Evolutionary conservation across 768 basidiomycete genomes (phyloP), one percentile per base, ranked within the genome.

Genomic region (Lanmaoa rubissima): DNA sequence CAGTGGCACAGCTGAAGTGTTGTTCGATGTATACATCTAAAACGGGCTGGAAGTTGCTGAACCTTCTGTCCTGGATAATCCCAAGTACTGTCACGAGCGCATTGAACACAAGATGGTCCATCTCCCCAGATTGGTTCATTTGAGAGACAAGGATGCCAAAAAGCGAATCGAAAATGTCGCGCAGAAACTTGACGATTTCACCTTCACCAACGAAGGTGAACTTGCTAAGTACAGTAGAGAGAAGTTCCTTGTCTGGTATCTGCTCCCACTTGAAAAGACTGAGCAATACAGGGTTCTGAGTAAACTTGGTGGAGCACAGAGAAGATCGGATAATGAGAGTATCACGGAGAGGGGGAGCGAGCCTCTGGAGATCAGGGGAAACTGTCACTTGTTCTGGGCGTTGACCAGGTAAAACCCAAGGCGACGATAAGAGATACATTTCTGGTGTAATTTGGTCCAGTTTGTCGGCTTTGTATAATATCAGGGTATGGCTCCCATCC

Each of bases 171-270:
- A 98, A 94, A 60, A 95, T 92, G 66, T 92, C 86, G 26, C 89
- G 84, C 19, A 94, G 78, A 71, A 94, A 95, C 70, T 94, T 95
- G 70, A 95, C 90, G 36, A 95, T 93, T 73, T 98, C 95, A 17
- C 91, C 88, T 72, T 98, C 95, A 10, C 90, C 88, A 17, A 94
- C 94, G 68, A 94, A 98, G 3, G 88, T 87, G 70, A 98, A 93
- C 71, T 91, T 86, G 59, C 81, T 79, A 51, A 98, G 82, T 13
- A 92, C 83, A 0, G 84, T 81, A 4, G 85, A 78, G 17, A 98
- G 79, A 12, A 82, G 69, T 10, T 87, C 85, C 54, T 82, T 80
- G 55, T 89, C 84, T 1, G 69, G 64, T 13, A 92, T 75, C 48
- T 79, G 78, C 66, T 91, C 86, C 95, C 94, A 97, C 61, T 83